Percentiles rank a stretch among this genome's conserved stretches.
Evolutionary conservation across 169 alveolate genomes (phyloP).

Genomic region (Plasmodium coatneyi): DNA sequence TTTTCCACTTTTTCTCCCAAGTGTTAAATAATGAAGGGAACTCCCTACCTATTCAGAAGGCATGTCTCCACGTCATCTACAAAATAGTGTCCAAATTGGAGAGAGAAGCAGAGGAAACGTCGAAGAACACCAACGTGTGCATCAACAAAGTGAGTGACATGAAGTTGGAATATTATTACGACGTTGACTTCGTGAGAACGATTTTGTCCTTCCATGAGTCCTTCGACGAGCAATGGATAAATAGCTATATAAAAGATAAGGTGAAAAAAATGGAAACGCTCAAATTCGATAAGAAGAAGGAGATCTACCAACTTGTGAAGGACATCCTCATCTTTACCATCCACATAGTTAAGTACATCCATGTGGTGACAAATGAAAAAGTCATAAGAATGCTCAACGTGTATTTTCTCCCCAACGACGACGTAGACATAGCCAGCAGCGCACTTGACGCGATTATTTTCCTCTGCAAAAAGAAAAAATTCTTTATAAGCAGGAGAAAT

Average conservation of each 20-base stretch:
- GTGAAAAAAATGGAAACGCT: slow-evolving; percentile 16
- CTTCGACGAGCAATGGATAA: slow-evolving; percentile 38
- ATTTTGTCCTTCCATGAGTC: slow-evolving; percentile 22
- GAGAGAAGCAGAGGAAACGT: slow-evolving; percentile 2
- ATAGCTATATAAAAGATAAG: slow-evolving; percentile 23
- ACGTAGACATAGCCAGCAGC: not conserved
- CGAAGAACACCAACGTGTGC: slow-evolving; percentile 1
- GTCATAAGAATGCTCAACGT: slow-evolving; percentile 27
- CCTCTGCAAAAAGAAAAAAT: slow-evolving; percentile 51
- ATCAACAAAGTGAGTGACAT: slow-evolving; percentile 28
- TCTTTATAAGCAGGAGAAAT: not conserved
- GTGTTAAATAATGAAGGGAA: not conserved
- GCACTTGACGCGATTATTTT: slow-evolving; percentile 26
- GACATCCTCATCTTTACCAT: slow-evolving; percentile 15
- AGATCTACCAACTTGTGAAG: not conserved
- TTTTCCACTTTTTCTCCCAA: slow-evolving; percentile 32
- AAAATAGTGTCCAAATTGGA: slow-evolving; percentile 35
- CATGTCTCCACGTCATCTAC: slow-evolving; percentile 16
- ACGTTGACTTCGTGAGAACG: slow-evolving; percentile 12
- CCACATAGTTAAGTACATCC: slow-evolving; percentile 41
- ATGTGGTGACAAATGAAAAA: slow-evolving; percentile 48
- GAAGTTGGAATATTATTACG: slow-evolving; percentile 39
- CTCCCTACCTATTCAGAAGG: slow-evolving; percentile 15
- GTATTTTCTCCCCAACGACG: slow-evolving; percentile 27
- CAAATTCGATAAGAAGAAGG: slow-evolving; percentile 19